These are phyloP conservation scores for Starmerella roubikii DNA, from an alignment of 805 yeast genomes.

Conservation along the genomic window DNA sequence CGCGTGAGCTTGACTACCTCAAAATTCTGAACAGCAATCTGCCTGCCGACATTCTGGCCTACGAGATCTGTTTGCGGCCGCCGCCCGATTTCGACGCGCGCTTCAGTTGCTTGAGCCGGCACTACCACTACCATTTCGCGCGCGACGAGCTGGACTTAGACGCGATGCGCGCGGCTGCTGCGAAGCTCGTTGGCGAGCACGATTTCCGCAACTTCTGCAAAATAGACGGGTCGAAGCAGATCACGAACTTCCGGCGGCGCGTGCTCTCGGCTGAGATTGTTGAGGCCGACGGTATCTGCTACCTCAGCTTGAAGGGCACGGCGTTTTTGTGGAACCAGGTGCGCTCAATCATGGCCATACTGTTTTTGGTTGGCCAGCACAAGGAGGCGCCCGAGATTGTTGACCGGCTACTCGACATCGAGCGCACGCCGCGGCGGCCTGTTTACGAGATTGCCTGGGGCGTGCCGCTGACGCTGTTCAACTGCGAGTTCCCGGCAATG, in stretches of 20 bases:
- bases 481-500: conserved; percentile 61
- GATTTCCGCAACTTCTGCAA: conserved; percentile 94
- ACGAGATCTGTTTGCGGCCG: conserved; percentile 70
- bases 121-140: conserved; percentile 66
- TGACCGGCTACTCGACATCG: conserved; percentile 43
- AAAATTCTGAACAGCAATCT: conserved; percentile 59
- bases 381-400: conserved; percentile 51
- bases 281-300: conserved; percentile 31
- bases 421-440: conserved; percentile 52
- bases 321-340: conserved; percentile 98
- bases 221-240: conserved; percentile 86
- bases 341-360: conserved; percentile 79
- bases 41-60: conserved; percentile 73
- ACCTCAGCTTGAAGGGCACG: conserved; percentile 67
- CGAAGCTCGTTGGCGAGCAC: conserved; percentile 51
- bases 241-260: conserved; percentile 58
- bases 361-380: conserved; percentile 68
- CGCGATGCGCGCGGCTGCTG: conserved; percentile 57
- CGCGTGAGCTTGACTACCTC: conserved; percentile 61
- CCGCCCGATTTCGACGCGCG: conserved; percentile 80
- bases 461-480: conserved; percentile 71
- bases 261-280: conserved; percentile 42
- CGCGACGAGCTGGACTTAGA: conserved; percentile 40
- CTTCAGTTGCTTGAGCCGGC: conserved; percentile 76
- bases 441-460: conserved; percentile 81